Conservation (phyloP, 1,284 basidiomycete species). For the Ganoderma boninense region DNA sequence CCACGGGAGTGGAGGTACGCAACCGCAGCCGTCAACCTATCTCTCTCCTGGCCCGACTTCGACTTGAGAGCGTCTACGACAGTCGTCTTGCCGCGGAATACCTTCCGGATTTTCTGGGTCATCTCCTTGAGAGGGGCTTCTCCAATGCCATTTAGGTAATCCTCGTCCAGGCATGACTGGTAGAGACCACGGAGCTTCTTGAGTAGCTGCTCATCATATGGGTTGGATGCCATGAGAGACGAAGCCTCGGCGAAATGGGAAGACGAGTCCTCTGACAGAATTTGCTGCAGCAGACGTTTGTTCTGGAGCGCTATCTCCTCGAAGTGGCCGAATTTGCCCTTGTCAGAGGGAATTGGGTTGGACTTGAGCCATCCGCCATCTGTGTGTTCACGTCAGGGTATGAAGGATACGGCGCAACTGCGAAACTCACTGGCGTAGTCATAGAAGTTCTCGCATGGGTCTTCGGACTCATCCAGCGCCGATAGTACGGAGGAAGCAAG, state of each 20-base stretch:
- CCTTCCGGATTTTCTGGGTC: conserved; percentile 60
- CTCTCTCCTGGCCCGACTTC: conserved; percentile 42
- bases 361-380: conserved; percentile 85
- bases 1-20: conserved; percentile 90
- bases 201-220: conserved; percentile 75
- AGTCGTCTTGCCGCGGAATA: conserved; percentile 63
- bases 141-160: conserved; percentile 69
- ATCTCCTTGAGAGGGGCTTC: conserved; percentile 67
- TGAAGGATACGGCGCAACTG: background rate
- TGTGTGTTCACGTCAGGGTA: conserved; percentile 38
- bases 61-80: conserved; percentile 41
- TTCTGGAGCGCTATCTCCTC: conserved; percentile 70
- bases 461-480: conserved; percentile 81
- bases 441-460: conserved; percentile 98
- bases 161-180: conserved; percentile 84
- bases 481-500: conserved; percentile 86
- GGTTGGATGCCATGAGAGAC: conserved; percentile 21
- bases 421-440: conserved; percentile 80
- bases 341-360: conserved; percentile 88
- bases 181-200: conserved; percentile 86
- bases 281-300: conserved; percentile 67
- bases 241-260: conserved; percentile 31
- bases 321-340: conserved; percentile 73
- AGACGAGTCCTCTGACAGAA: conserved; percentile 45
- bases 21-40: conserved; percentile 80